Evolutionary conservation across 2,329 filamentous ascomycete genomes (phyloP), one percentile per base, ranked within the genome.

Genomic region (Gnomoniopsis smithogilvyi): DNA sequence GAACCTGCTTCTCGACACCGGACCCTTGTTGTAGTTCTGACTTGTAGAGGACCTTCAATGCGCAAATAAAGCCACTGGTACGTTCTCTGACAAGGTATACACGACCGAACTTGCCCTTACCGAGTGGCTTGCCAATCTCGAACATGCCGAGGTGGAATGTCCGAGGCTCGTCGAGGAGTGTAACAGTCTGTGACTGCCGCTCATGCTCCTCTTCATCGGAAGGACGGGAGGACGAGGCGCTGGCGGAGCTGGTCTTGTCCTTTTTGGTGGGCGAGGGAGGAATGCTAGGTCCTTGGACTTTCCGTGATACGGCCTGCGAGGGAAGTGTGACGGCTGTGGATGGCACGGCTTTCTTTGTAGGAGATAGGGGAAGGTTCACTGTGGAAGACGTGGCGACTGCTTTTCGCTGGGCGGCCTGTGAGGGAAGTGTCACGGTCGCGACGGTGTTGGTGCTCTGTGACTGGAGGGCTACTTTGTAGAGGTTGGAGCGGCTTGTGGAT

Each of bases 141-240:
- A 96, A 96, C 91, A 96, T 96, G 74, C 91, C 90, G 3, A 96
- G 84, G 70, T 96, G 91, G 75, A 93, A 93, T 66, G 92, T 74
- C 66, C 85, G 87, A 47, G 81, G 82, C 21, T 77, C 59, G 63
- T 68, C 41, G 85, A 60, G 50, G 8, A 60, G 53, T 22, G 60
- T 62, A 34, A 63, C 81, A 68, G 88, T 84, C 51, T 87, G 80
- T 52, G 80, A 79, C 64, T 80, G 80, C 48, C 79, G 77, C 65
- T 87, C 83, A 17, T 70, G 70, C 64, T 73, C 71, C 30, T 70
- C 73, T 63, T 90, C 88, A 30, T 83, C 80, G 36, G 77, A 71
- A 36, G 71, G 65, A 54, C 76, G 38, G 10, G 19, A 33, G 24
- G 52, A 34, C 14, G 54, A 49, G 3, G 53, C 14, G 74, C 71